These are phyloP conservation scores for Malus hybrid DNA, from an alignment of 331 rosid genomes.

Conservation along the genomic window DNA sequence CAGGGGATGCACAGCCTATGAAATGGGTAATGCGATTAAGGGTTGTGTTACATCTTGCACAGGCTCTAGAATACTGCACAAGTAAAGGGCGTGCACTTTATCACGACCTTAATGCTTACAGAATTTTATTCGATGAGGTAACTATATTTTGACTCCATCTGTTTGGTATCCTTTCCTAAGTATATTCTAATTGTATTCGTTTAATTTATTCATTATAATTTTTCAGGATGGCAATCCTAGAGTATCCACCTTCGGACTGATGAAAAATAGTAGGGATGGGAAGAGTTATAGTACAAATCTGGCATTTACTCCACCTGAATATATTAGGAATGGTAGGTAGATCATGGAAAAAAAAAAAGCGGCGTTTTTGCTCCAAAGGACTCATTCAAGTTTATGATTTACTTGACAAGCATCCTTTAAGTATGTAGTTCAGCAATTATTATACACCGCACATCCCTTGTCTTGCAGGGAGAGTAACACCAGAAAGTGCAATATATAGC, in stretches of 20 bases:
- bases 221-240: constrained; percentile 83
- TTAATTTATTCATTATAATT: constrained; percentile 15
- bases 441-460: constrained; percentile 4
- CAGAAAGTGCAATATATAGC: constrained; percentile 79
- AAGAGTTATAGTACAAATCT: constrained; percentile 87
- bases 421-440: background rate
- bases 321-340: constrained; percentile 70
- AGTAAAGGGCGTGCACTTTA: constrained; percentile 72
- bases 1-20: constrained; percentile 85
- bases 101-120: constrained; percentile 81
- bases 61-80: constrained; percentile 86
- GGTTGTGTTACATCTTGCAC: constrained; percentile 86
- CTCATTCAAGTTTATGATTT: constrained; percentile 5
- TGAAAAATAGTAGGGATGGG: constrained; percentile 91
- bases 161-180: background rate
- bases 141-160: constrained; percentile 9
- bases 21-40: constrained; percentile 82
- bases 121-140: constrained; percentile 80
- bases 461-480: constrained; percentile 70
- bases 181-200: constrained; percentile 7
- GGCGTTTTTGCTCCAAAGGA: background rate
- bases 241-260: constrained; percentile 72
- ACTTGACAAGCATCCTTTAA: background rate
- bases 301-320: constrained; percentile 91
- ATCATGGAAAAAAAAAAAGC: background rate